These are phyloP conservation scores for Hypocrella siamensis DNA, from an alignment of 2,329 filamentous ascomycete species.

Conservation along the genomic window DNA sequence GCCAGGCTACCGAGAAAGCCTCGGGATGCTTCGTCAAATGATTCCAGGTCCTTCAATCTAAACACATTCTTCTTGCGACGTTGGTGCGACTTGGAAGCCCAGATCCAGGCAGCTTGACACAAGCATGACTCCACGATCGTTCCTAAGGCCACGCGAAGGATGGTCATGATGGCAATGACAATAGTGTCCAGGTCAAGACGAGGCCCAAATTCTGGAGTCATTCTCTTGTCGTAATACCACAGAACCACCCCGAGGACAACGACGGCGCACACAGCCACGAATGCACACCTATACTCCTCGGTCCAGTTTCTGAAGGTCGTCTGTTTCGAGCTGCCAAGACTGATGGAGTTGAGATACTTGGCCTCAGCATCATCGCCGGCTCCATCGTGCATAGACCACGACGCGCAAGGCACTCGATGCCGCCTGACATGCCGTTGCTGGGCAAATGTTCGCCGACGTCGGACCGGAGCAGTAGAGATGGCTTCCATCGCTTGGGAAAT, in stretches of 20 bases:
- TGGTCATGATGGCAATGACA: constrained; percentile 20
- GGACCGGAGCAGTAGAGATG: too few species aligned
- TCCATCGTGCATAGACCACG: constrained; percentile 3
- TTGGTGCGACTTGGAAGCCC: constrained; percentile 20
- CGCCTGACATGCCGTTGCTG: background rate
- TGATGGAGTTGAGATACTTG: background rate
- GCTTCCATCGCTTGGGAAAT: too few species aligned
- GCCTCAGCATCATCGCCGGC: background rate
- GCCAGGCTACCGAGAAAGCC: constrained; percentile 18
- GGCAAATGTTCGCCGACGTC: background rate
- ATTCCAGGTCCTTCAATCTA: constrained; percentile 19
- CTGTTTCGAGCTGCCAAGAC: background rate
- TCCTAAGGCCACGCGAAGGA: constrained; percentile 19
- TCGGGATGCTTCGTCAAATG: constrained; percentile 21
- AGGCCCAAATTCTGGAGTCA: constrained; percentile 13
- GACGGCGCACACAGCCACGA: constrained; percentile 13
- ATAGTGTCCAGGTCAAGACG: constrained; percentile 17
- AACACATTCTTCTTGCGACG: constrained; percentile 14
- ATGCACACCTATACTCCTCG: constrained; percentile 18
- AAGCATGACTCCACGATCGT: constrained; percentile 19
- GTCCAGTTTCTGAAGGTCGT: constrained; percentile 17
- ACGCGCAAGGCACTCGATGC: background rate
- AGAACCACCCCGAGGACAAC: constrained; percentile 14
- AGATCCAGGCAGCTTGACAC: constrained; percentile 23
- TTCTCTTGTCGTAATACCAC: constrained; percentile 13